A percentile compares a stretch with the other conserved stretches of the same genome.
phyloP scores from a whole-genome alignment of 2,329 filamentous ascomycete genomes.

The Phaeoacremonium minimum region DNA sequence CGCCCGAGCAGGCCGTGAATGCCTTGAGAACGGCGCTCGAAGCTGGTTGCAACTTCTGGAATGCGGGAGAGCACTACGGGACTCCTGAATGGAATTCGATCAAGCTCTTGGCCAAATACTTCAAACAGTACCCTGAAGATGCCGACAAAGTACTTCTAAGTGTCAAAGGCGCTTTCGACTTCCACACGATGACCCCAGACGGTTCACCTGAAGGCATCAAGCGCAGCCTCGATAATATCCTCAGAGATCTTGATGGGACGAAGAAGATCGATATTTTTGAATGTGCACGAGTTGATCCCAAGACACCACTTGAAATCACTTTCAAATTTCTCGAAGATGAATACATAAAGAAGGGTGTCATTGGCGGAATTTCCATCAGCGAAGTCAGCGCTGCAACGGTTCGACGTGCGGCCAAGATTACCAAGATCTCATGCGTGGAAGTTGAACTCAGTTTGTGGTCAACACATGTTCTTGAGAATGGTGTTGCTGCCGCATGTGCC shows the following conservation, averaged over 20 bases:
- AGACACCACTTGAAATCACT: neutral
- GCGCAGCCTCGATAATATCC: conserved; percentile 44
- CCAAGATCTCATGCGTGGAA: conserved; percentile 36
- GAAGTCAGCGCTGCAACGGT: conserved; percentile 36
- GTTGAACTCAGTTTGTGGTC: conserved; percentile 41
- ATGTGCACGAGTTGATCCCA: conserved; percentile 15
- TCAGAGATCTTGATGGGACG: conserved; percentile 34
- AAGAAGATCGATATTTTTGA: conserved; percentile 51
- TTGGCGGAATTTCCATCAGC: conserved; percentile 35
- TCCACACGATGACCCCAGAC: conserved; percentile 27
- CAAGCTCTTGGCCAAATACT: conserved; percentile 49
- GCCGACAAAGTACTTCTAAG: conserved; percentile 48
- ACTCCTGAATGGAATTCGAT: conserved; percentile 44
- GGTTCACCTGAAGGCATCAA: conserved; percentile 40
- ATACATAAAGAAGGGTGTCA: conserved; percentile 29
- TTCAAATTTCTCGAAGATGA: conserved; percentile 21
- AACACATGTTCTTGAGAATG: conserved; percentile 31
- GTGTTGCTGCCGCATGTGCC: conserved; percentile 30
- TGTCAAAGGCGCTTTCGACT: conserved; percentile 46
- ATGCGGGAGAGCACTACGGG: conserved; percentile 58
- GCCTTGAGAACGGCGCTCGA: conserved; percentile 51
- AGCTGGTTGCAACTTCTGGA: conserved; percentile 49
- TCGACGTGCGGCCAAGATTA: conserved; percentile 26
- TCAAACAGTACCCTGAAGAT: conserved; percentile 50
- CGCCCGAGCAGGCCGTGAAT: conserved; percentile 45